Base-by-base conservation (phyloP, 1,139 yeast genomes). In the Yamadazyma epiphylla region DNA sequence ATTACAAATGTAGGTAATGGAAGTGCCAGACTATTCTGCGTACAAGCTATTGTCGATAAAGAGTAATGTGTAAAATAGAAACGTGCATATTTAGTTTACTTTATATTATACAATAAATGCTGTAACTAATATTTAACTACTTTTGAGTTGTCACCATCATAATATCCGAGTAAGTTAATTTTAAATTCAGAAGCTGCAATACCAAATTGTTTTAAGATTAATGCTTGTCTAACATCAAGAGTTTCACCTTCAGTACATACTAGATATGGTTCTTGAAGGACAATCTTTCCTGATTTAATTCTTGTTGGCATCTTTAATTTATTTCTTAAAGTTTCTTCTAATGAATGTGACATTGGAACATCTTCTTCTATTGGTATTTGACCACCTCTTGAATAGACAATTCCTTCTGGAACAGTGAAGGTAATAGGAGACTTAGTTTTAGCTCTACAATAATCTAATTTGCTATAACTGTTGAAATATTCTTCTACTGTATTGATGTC, bases 361-460 rank as follows among this genome's bases (percentile, higher is more conserved):
- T 91, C 99, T 46, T 91, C 97, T 54, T 88, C 96, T 16, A 58
- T 64, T 19, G 96, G 73, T 35, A 89, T 66, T 61, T 86, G 95
- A 13, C 98, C 98, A 47, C 96, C 99, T 56, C 96, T 80, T 11
- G 97, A 86, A 57, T 87, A 89, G 9, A 91, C 82, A 34, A 87
- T 70, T 23, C 99, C 99, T 36, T 73, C 88, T 19, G 98, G 97
- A 30, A 91, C 72, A 6, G 76, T 73, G 59, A 91, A 88, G 35
- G 84, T 80, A 43, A 89, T 64, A 33, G 97, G 95, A 4, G 95
- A 74, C 48, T 62, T 77, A 26, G 88, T 71, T 43, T 94, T 94
- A 24, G 97, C 91, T 57, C 98, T 78, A 15, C 95, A 86, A 56
- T 73, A 91, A 53, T 91, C 98, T 15, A 77, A 72, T 62, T 78